Evolutionary conservation across 179 eudicot species (phyloP).

Genomic region (Drosera spatulata): DNA sequence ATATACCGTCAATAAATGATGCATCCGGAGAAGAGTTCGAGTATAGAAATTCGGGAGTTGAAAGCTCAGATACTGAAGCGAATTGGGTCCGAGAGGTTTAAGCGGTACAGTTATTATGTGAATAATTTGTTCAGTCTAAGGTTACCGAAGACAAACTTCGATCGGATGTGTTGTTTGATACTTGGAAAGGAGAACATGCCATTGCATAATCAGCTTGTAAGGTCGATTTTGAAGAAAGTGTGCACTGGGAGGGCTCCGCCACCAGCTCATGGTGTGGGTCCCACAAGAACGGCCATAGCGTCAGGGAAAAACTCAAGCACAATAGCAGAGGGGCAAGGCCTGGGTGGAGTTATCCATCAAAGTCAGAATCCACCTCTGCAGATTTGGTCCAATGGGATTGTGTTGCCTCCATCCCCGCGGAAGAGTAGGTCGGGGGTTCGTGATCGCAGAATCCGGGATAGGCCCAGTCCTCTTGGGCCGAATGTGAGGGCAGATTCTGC

Average conservation of each 20-base stretch:
- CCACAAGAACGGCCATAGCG: conserved; percentile 21
- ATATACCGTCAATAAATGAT: conserved; percentile 31
- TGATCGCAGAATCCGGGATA: conserved; percentile 45
- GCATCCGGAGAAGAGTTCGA: conserved; percentile 63
- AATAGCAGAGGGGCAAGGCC: conserved; percentile 29
- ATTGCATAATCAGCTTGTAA: conserved; percentile 82
- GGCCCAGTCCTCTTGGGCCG: conserved; percentile 54
- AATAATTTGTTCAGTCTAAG: conserved; percentile 58
- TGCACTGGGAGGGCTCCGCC: conserved; percentile 58
- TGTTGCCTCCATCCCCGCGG: conserved; percentile 31
- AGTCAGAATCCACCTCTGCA: conserved; percentile 26
- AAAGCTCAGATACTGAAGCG: conserved; percentile 62
- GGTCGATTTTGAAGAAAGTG: conserved; percentile 71
- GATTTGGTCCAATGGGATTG: conserved; percentile 55
- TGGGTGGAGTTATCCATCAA: conserved; percentile 20
- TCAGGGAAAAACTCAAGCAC: conserved; percentile 21
- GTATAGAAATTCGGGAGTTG: conserved; percentile 61
- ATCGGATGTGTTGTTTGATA: conserved; percentile 55
- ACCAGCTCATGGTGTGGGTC: conserved; percentile 33
- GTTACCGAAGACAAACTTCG: conserved; percentile 69
- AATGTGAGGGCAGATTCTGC: conserved; percentile 42
- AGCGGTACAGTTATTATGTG: conserved; percentile 55
- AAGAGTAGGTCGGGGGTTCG: conserved; percentile 36
- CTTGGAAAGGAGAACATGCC: conserved; percentile 81
- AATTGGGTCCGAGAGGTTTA: conserved; percentile 71